phyloP scores from a whole-genome alignment of 2,329 filamentous ascomycete species.

The Nemania sp. region DNA sequence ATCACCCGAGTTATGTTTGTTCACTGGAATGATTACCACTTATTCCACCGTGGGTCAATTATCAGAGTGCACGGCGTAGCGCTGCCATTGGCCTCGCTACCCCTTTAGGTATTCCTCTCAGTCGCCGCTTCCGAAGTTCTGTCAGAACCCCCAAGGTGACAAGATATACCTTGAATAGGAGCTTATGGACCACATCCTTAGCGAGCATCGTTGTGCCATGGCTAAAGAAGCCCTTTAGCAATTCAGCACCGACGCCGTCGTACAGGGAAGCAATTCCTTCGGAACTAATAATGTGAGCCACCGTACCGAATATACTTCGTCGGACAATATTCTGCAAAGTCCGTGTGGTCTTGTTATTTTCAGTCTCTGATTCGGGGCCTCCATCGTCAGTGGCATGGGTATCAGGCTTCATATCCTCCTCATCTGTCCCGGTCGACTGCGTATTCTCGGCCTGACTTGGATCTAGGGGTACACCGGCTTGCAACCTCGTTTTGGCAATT shows the following conservation, averaged over 20 bases:
- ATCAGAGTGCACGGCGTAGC: constrained; percentile 17
- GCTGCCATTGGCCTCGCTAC: not conserved
- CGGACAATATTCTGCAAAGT: constrained; percentile 36
- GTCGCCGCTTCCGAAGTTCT: constrained; percentile 21
- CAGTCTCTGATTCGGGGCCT: constrained; percentile 35
- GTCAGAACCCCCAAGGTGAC: constrained; percentile 54
- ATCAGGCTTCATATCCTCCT: not conserved
- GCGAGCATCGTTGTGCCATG: constrained; percentile 87
- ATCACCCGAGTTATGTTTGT: constrained; percentile 10
- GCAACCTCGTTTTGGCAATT: constrained; percentile 78
- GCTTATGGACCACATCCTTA: constrained; percentile 75
- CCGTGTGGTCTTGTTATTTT: constrained; percentile 37
- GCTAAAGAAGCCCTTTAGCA: constrained; percentile 81
- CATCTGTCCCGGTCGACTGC: not conserved
- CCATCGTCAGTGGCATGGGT: constrained; percentile 11
- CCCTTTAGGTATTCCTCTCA: not conserved
- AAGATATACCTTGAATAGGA: constrained; percentile 74
- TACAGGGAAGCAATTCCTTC: constrained; percentile 75
- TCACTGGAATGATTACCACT: constrained; percentile 17
- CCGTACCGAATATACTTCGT: constrained; percentile 64
- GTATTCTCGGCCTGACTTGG: constrained; percentile 12
- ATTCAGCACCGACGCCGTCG: constrained; percentile 73
- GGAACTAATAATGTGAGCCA: constrained; percentile 58
- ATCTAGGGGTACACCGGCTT: constrained; percentile 55
- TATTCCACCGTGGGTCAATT: no score